Base-by-base conservation (phyloP, 257 asterid genomes). In the Osmanthus fragrans region DNA sequence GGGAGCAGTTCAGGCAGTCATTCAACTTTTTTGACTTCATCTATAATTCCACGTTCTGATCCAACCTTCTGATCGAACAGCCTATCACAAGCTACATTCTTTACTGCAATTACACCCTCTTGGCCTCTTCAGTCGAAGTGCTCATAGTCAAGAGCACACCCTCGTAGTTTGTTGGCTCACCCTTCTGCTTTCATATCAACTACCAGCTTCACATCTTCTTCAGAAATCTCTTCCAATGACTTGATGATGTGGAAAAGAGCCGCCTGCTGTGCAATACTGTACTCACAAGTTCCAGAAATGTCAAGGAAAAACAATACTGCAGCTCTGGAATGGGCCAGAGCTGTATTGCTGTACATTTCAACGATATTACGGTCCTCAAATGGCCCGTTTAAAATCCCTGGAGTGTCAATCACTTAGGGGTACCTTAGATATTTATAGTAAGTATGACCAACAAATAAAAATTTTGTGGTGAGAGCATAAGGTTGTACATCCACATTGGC, bases 291-390 rank as follows among this genome's bases (percentile, higher is more conserved):
- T 72, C 99, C 99, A 11, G 97, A 95, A 39, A 95, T 84, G 65
- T 95, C 97, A 3, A 95, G 96, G 82, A 95, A 95, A 79, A 95
- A 93, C 80, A 95, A 71, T 30, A 95, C 96, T 47, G 98, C 98
- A 47, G 98, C 97, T 74, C 97, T 89, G 74, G 93, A 83, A 80
- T 95, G 51, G 98, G 99, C 97, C 66, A 95, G 92, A 70, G 97
- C 98, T 27, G 98, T 92, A 75, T 93, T 93, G 82, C 96, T 91
- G 89, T 98, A 95, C 97, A 95, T 95, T 75, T 95, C 99, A 25
- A 95, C 3, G 3, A 39, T 39, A 39, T 93, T 42, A 42, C 5
- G 1, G 16, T 42, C 18, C 84, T 95, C 98, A 81, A 93, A 95
- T 8, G 98, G 98, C 77, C 98, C 82, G 74, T 90, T 98, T 85